Evolutionary conservation across 2,329 filamentous ascomycete genomes (phyloP), one percentile per base, ranked within the genome.

Genomic region (Paecilomyces sp.): DNA sequence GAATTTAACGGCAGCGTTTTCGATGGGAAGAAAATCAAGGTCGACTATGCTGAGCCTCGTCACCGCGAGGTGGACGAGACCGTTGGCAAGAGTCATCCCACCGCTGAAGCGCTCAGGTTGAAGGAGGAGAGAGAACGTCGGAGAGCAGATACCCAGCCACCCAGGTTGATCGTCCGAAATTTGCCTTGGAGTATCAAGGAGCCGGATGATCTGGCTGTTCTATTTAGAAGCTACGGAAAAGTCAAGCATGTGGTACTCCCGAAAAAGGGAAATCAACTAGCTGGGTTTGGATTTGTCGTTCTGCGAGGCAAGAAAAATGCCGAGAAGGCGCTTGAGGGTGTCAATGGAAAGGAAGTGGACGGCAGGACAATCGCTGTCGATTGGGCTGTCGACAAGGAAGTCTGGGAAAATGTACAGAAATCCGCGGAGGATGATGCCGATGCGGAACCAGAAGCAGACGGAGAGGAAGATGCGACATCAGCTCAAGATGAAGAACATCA

Each of bases 171-270:
- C 72, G 86, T 99, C 55, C 87, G 94, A 70, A 99, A 99, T 73
- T 73, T 99, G 70, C 93, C 94, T 0, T 99, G 94, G 94, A 96
- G 88, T 66, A 88, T 99, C 71, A 96, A 96, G 77, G 88, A 86
- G 8, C 83, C 90, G 0, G 89, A 95, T 33, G 88, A 97, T 70
- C 79, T 99, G 61, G 81, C 85, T 5, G 82, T 85, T 59, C 80
- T 96, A 3, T 99, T 99, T 75, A 80, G 85, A 69, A 92, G 88
- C 70, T 97, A 89, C 71, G 94, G 94, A 62, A 96, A 97, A 74
- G 86, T 99, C 70, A 96, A 93, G 75, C 89, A 88, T 74, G 87
- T 89, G 41, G 90, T 90, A 66, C 79, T 99, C 57, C 95, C 95
- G 1, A 91, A 90, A 68, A 84, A 87, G 66, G 89, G 88, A 22